Conservation (phyloP, 139 green algal genomes). For the Picocystis salinarum region DNA sequence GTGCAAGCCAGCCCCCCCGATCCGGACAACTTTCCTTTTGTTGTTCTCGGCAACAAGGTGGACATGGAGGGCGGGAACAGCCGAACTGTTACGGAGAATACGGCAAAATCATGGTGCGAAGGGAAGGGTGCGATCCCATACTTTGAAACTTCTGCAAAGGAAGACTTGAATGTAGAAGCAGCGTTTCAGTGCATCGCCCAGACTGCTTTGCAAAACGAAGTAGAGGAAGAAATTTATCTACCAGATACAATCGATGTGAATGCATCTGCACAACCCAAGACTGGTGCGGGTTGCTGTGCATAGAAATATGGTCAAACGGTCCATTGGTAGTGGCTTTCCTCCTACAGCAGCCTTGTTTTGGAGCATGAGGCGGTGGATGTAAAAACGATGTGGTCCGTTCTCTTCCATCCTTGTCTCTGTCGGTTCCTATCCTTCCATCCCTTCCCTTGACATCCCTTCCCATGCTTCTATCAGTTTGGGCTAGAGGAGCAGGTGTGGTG, state of each 20-base stretch:
- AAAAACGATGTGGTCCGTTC: no score
- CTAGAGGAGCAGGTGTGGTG: no score
- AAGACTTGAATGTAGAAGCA: constrained; percentile 78
- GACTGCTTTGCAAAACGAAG: constrained; percentile 79
- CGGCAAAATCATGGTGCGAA: constrained; percentile 77
- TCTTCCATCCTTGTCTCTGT: no score
- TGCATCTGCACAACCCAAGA: constrained; percentile 23
- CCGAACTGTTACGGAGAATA: constrained; percentile 77
- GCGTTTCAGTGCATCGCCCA: constrained; percentile 79
- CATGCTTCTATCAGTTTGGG: no score
- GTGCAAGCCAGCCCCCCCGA: constrained; percentile 57
- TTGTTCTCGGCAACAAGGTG: constrained; percentile 97
- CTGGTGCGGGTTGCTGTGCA: constrained; percentile 48
- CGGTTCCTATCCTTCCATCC: no score
- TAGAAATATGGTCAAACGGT: no score
- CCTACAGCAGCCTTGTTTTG: no score
- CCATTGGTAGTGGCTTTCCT: no score
- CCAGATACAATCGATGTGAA: constrained; percentile 86
- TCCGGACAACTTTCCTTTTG: constrained; percentile 91
- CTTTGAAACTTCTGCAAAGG: constrained; percentile 86
- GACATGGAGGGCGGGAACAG: constrained; percentile 65
- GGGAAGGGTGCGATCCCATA: constrained; percentile 81
- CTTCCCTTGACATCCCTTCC: no score
- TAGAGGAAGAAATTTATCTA: constrained; percentile 78
- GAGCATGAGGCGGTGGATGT: no score